These are phyloP conservation scores for Agaricales sp. DNA, from an alignment of 1,284 basidiomycete species.

Conservation along the genomic window DNA sequence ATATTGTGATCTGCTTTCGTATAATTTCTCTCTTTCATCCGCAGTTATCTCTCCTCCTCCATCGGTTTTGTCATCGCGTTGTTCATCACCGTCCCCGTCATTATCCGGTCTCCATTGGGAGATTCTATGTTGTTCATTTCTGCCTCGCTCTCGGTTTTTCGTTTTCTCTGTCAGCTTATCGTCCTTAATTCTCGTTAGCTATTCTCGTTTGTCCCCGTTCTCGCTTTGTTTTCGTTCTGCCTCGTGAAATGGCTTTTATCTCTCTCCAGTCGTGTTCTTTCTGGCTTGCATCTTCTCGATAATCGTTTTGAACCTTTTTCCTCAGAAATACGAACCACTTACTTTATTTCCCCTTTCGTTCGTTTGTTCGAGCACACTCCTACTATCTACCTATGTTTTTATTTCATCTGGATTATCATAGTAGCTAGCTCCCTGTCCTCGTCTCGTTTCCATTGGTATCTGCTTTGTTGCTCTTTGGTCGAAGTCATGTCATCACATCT, in stretches of 20 bases:
- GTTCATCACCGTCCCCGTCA: background rate
- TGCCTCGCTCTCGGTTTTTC: background rate
- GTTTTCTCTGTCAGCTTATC: background rate
- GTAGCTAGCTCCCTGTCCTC: too few relatives aligned
- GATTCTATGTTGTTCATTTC: background rate
- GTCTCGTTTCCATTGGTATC: background rate
- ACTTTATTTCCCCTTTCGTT: too few relatives aligned
- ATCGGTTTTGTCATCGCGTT: background rate
- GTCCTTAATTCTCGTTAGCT: background rate
- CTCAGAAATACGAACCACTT: too few relatives aligned
- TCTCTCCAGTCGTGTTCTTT: background rate
- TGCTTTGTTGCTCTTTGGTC: background rate
- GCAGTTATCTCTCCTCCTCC: background rate
- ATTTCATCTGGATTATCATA: background rate
- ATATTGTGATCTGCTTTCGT: background rate
- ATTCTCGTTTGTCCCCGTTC: background rate
- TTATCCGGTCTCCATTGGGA: too few relatives aligned
- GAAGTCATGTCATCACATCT: background rate
- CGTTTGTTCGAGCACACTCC: too few relatives aligned
- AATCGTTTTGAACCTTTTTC: too few relatives aligned
- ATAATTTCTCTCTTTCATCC: background rate
- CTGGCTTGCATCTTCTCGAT: too few relatives aligned
- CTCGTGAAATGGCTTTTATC: background rate
- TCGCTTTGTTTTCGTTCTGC: constrained; percentile 1
- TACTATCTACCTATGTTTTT: background rate